These are phyloP conservation scores for Globisporangium barbulae DNA, from an alignment of 352 stramenopile genomes.

Conservation along the genomic window DNA sequence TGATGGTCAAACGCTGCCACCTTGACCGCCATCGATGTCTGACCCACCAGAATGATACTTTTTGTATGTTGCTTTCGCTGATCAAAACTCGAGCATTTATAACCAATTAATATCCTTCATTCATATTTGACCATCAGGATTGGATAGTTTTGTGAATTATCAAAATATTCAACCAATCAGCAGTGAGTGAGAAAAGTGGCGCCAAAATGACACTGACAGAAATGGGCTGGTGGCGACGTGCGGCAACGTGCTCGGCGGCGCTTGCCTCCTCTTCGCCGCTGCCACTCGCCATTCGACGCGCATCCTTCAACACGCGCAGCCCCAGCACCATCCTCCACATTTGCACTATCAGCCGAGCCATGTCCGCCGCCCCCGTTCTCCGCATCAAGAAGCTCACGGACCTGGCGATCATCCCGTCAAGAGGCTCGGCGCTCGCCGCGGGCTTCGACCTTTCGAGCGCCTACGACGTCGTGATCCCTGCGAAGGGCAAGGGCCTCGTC, in stretches of 20 bases:
- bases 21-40: not conserved
- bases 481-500: slow-evolving; percentile 92
- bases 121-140: not conserved
- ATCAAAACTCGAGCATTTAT: not conserved
- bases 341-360: not conserved
- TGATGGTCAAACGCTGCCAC: not conserved
- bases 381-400: slow-evolving; percentile 85
- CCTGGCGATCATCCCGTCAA: slow-evolving; percentile 73
- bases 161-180: not conserved
- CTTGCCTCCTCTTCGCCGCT: not conserved
- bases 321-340: not conserved
- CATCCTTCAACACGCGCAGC: not conserved
- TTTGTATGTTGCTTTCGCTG: not conserved
- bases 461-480: slow-evolving; percentile 88
- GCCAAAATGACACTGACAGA: slow-evolving; percentile 7
- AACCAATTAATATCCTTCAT: not conserved
- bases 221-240: not conserved
- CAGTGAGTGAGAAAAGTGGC: not conserved
- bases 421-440: slow-evolving; percentile 73
- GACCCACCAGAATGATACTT: slow-evolving; percentile 6
- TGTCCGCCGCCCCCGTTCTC: slow-evolving; percentile 35
- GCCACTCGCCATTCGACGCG: slow-evolving; percentile 7
- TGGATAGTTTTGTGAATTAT: not conserved
- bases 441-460: slow-evolving; percentile 84
- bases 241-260: slow-evolving; percentile 3